Conservation (phyloP, 148 eudicot species). For the Vaccinium vitisidaea region DNA sequence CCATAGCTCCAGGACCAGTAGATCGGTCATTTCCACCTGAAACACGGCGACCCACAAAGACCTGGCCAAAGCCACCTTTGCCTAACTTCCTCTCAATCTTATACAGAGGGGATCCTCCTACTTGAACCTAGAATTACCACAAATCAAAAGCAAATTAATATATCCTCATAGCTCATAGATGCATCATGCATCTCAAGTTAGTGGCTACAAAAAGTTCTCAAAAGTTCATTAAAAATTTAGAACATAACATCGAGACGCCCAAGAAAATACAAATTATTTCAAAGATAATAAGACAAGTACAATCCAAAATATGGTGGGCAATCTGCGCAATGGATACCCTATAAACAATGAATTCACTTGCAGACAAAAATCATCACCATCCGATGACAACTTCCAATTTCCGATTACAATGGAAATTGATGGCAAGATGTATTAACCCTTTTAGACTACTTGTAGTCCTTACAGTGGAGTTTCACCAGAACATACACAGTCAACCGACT, state of each 20-base stretch:
- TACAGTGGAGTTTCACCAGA: not conserved
- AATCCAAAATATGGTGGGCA: not conserved
- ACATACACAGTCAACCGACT: not conserved
- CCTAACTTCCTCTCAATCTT: constrained; percentile 82
- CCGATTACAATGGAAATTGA: not conserved
- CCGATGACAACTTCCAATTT: not conserved
- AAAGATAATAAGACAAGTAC: not conserved
- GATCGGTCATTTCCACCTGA: constrained; percentile 64
- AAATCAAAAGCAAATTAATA: constrained; percentile 8
- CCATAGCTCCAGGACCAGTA: constrained; percentile 63
- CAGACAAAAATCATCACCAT: not conserved
- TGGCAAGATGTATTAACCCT: not conserved
- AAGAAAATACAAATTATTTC: not conserved
- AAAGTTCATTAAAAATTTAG: not conserved
- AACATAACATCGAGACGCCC: not conserved
- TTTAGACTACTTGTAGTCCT: not conserved
- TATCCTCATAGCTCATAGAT: not conserved
- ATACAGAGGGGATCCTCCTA: constrained; percentile 75
- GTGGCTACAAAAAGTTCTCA: not conserved
- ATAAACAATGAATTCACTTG: not conserved
- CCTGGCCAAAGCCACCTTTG: constrained; percentile 95
- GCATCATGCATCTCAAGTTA: not conserved
- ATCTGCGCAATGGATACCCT: not conserved
- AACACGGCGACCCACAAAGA: constrained; percentile 81
- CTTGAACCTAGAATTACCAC: constrained; percentile 59